Percentiles rank a stretch among this genome's conserved stretches.
These are phyloP conservation scores for Diplodia intermedia DNA, from an alignment of 2,329 filamentous ascomycete species.

Conservation along the genomic window DNA sequence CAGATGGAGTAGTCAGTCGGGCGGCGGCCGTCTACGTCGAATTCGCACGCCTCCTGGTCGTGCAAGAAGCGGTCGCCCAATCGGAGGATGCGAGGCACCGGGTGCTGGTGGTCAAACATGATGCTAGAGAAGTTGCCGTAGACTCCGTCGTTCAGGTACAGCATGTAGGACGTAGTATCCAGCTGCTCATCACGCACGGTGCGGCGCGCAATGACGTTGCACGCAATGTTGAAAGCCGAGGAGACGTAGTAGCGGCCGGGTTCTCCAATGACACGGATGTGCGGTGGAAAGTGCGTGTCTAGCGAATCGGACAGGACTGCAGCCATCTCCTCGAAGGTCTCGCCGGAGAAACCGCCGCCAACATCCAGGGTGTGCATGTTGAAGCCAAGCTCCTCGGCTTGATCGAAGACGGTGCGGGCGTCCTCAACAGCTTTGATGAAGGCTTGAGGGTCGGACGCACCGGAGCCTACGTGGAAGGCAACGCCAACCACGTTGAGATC, in stretches of 20 bases:
- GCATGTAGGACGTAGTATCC: conserved; percentile 81
- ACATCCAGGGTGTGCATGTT: conserved; percentile 88
- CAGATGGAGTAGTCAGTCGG: conserved; percentile 87
- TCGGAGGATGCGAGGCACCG: conserved; percentile 80
- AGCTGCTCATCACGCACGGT: conserved; percentile 76
- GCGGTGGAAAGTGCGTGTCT: conserved; percentile 84
- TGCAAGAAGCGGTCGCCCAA: conserved; percentile 65
- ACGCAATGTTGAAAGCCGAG: conserved; percentile 90
- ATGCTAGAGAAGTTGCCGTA: conserved; percentile 99
- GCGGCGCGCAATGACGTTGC: conserved; percentile 94
- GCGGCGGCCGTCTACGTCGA: conserved; percentile 35
- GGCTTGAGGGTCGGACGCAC: conserved; percentile 89
- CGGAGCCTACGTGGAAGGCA: conserved; percentile 97
- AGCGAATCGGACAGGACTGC: conserved; percentile 78
- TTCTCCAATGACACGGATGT: conserved; percentile 89
- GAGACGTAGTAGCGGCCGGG: conserved; percentile 96
- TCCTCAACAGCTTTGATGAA: conserved; percentile 92
- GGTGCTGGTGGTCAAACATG: conserved; percentile 98
- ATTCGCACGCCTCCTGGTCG: conserved; percentile 40
- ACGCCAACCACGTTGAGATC: conserved; percentile 92
- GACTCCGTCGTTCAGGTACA: conserved; percentile 96
- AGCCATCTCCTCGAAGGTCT: conserved; percentile 92
- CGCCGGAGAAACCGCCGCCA: conserved; percentile 88
- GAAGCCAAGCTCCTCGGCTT: conserved; percentile 78
- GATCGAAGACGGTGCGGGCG: conserved; percentile 86